Conservation (phyloP, 352 stramenopile species). For the Phytopythium montanum region DNA sequence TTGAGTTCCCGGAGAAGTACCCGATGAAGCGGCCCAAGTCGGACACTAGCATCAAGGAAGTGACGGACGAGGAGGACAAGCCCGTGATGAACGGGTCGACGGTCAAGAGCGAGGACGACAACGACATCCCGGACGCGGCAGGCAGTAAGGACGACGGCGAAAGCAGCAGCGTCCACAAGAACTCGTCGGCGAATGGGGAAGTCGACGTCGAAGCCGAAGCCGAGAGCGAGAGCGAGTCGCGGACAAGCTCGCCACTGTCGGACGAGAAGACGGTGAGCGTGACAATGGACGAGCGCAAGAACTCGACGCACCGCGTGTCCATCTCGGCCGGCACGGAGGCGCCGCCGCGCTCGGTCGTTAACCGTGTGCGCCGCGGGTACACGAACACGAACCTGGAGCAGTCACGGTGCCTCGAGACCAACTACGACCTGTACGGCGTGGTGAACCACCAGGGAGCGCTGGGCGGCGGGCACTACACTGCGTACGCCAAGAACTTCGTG, state of each 20-base stretch:
- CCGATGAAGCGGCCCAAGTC: conserved; percentile 54
- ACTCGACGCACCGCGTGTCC: conserved; percentile 2
- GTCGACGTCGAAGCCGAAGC: no score
- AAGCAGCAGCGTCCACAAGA: conserved; percentile 6
- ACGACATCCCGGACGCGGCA: neutral
- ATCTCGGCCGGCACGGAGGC: neutral
- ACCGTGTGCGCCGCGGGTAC: conserved; percentile 75
- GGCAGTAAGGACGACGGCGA: conserved; percentile 13
- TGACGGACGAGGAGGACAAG: conserved; percentile 4
- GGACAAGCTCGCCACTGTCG: neutral
- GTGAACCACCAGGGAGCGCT: conserved; percentile 88
- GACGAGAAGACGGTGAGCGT: conserved; percentile 5
- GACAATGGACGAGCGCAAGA: conserved; percentile 5
- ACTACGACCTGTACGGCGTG: conserved; percentile 87
- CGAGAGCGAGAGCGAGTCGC: neutral
- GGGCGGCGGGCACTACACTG: conserved; percentile 84
- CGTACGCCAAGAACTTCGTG: conserved; percentile 86
- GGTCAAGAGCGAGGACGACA: conserved; percentile 5
- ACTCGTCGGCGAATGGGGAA: conserved; percentile 3
- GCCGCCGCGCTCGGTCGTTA: conserved; percentile 27
- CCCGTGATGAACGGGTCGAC: neutral
- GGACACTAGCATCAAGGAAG: conserved; percentile 1
- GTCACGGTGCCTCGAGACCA: conserved; percentile 81
- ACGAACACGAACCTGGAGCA: conserved; percentile 89
- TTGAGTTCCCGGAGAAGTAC: conserved; percentile 78